phyloP scores from a whole-genome alignment of 2,329 filamentous ascomycete species.

The Talaromyces funiculosus region DNA sequence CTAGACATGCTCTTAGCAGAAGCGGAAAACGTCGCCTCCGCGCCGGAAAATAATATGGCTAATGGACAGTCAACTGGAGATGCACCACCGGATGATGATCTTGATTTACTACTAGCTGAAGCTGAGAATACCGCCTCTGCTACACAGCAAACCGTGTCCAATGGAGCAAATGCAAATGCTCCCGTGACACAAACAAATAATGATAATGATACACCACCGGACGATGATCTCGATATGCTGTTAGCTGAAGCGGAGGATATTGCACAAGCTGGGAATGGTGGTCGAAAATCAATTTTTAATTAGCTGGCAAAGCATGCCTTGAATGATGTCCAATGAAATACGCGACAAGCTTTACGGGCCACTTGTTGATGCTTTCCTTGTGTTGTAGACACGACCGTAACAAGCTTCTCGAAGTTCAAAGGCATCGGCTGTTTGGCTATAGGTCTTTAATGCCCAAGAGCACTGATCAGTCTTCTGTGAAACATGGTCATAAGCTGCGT shows the following conservation, averaged over 20 bases:
- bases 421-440: background rate
- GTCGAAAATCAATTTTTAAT: background rate
- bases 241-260: constrained; percentile 3
- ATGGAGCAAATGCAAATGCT: background rate
- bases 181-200: background rate
- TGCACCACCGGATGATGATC: constrained; percentile 3
- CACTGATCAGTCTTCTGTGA: background rate
- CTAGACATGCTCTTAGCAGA: constrained; percentile 9
- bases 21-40: background rate
- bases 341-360: background rate
- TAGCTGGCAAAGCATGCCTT: background rate
- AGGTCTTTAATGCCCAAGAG: background rate
- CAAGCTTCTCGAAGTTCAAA: background rate
- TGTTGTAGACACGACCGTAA: background rate
- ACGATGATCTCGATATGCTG: constrained; percentile 9
- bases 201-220: constrained; percentile 1
- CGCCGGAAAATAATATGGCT: background rate
- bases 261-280: background rate
- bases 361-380: background rate
- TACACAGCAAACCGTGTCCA: background rate
- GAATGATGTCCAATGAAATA: background rate
- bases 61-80: background rate
- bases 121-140: background rate
- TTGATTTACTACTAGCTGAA: constrained; percentile 4
- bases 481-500: background rate